phyloP scores from a whole-genome alignment of 306 rosid genomes.

The Cercis canadensis region DNA sequence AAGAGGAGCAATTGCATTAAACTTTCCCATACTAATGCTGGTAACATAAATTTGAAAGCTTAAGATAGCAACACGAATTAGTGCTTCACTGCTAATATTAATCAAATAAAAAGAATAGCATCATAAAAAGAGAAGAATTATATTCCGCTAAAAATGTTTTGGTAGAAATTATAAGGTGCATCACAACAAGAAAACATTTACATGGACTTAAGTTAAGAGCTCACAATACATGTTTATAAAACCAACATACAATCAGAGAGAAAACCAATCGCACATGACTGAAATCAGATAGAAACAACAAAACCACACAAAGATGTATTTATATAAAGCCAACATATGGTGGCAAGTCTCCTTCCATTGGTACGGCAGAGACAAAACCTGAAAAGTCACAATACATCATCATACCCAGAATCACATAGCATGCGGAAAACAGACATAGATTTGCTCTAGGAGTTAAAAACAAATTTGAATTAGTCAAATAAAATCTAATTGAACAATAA shows the following conservation, averaged over 20 bases:
- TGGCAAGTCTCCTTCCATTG: no score
- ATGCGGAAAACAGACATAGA: no score
- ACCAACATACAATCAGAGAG: not conserved
- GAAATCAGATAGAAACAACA: slow-evolving; percentile 14
- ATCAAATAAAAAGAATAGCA: slow-evolving; percentile 7
- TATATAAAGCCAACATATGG: not conserved
- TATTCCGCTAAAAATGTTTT: not conserved
- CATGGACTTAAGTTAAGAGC: not conserved
- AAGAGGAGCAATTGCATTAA: slow-evolving; percentile 1
- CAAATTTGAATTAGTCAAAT: not conserved
- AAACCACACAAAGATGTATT: not conserved
- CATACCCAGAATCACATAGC: not conserved
- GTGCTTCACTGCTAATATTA: slow-evolving; percentile 9
- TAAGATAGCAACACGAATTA: not conserved
- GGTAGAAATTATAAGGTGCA: not conserved
- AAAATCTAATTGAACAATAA: not conserved
- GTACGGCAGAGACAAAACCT: no score
- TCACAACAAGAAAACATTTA: not conserved
- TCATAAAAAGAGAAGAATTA: slow-evolving; percentile 7
- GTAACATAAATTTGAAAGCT: slow-evolving; percentile 2
- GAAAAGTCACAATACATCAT: no score
- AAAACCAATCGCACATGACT: not conserved
- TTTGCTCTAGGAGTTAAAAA: not conserved
- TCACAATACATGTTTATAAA: slow-evolving; percentile 7
- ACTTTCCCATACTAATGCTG: slow-evolving; percentile 6